Evolutionary conservation across 2,329 filamentous ascomycete genomes (phyloP), one percentile per base, ranked within the genome.

Genomic region (Trichoderma sp.): DNA sequence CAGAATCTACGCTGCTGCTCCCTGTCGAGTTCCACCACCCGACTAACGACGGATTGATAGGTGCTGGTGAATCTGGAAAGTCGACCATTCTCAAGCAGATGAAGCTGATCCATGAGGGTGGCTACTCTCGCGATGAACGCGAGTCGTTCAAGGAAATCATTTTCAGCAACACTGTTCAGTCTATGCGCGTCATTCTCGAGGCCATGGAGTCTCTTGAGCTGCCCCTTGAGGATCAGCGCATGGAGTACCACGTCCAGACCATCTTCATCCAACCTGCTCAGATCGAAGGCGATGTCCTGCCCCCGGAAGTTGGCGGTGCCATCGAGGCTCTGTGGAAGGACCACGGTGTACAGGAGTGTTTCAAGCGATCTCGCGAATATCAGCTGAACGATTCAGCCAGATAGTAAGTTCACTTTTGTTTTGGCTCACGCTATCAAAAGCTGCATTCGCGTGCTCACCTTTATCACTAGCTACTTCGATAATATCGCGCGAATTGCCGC

Each of bases 91-190:
- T 98, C 76, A 98, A 98, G 86, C 95, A 98, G 86, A 98, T 99
- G 96, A 99, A 98, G 88, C 92, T 99, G 80, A 99, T 99, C 80
- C 94, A 99, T 83, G 96, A 99, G 87, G 96, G 96, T 75, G 95
- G 96, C 77, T 99, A 98, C 86, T 98, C 96, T 74, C 93, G 95
- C 82, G 96, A 98, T 76, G 89, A 91, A 81, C 86, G 89, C 74
- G 89, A 91, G 80, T 90, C 88, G 6, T 91, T 91, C 85, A 91
- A 91, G 82, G 89, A 91, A 78, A 91, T 91, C 78, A 91, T 91
- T 79, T 91, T 90, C 83, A 90, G 88, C 83, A 91, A 91, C 82
- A 91, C 89, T 1, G 89, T 91, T 18, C 89, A 91, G 80, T 91
- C 89, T 47, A 91, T 91, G 89, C 88, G 89, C 76, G 89, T 91